Evolutionary conservation across 305 asterid genomes (phyloP).

Genomic region (Fraxinus ornus): DNA sequence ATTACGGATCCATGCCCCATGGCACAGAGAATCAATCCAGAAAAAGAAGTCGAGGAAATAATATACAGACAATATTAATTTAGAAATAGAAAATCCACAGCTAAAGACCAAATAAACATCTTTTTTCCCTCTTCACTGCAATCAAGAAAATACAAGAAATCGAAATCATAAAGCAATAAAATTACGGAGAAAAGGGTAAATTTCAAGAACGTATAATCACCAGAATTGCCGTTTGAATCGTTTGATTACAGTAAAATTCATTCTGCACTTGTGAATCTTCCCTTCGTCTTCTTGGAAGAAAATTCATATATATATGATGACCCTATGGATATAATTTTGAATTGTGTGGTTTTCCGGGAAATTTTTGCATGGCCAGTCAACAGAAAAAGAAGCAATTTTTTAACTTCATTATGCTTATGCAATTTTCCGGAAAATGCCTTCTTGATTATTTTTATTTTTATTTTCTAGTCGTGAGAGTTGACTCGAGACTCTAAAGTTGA

Average conservation of each 20-base stretch:
- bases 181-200: neutral
- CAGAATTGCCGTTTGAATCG: neutral
- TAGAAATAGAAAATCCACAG: neutral
- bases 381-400: neutral
- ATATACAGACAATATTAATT: neutral
- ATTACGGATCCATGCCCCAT: neutral
- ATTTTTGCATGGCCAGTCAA: neutral
- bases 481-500: neutral
- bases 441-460: neutral
- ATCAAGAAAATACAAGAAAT: neutral
- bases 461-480: neutral
- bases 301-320: neutral
- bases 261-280: slow-evolving; percentile 8
- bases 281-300: slow-evolving; percentile 33
- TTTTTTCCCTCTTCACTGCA: neutral
- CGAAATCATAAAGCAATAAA: neutral
- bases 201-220: slow-evolving; percentile 6
- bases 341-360: neutral
- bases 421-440: neutral
- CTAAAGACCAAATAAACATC: neutral
- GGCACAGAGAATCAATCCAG: neutral
- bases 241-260: neutral
- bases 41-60: neutral
- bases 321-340: neutral
- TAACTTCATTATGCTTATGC: neutral